Evolutionary conservation across 495 filamentous ascomycete genomes (phyloP), one percentile per base, ranked within the genome.

Genomic region (Arthonia radiata): DNA sequence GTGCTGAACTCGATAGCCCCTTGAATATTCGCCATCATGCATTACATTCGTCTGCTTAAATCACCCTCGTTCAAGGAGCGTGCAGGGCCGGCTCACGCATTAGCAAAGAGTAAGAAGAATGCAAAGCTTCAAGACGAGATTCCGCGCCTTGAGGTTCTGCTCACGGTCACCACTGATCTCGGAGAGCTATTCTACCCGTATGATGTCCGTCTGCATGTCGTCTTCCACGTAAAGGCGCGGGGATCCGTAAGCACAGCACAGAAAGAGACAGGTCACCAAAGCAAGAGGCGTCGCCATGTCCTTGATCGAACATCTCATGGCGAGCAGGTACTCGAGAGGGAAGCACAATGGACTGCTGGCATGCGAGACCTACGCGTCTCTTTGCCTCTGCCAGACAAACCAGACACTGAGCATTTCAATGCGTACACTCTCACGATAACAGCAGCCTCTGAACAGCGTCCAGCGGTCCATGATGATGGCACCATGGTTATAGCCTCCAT

Each of bases 91-190:
- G n/a, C n/a, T n/a, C n/a, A n/a, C n/a, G n/a, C n/a, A n/a, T n/a
- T n/a, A n/a, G n/a, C n/a, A n/a, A n/a, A n/a, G n/a, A n/a, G n/a
- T n/a, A n/a, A n/a, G n/a, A n/a, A n/a, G n/a, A n/a, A n/a, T n/a
- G n/a, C n/a, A n/a, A n/a, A n/a, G n/a, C n/a, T n/a, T n/a, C n/a
- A n/a, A n/a, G n/a, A n/a, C n/a, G n/a, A n/a, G n/a, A n/a, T n/a
- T n/a, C n/a, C n/a, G n/a, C 29, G 14, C 42, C 17, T 45, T 22
- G 33, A 23, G 16, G 53, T 68, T 17, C 42, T 79, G 13, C 52
- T 93, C 29, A 80, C 79, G 27, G 67, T 97, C 43, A 78, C 79
- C 21, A 86, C 82, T 19, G 86, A 97, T 41, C 53, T 97, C 5
- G 81, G 83, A 2, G 83, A 97, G 44, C 57, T 61, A 1, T 89